Percentiles rank a stretch among this genome's conserved stretches.
Evolutionary conservation across 129 eudicot genomes (phyloP).

Genomic region (Helianthus annuus): DNA sequence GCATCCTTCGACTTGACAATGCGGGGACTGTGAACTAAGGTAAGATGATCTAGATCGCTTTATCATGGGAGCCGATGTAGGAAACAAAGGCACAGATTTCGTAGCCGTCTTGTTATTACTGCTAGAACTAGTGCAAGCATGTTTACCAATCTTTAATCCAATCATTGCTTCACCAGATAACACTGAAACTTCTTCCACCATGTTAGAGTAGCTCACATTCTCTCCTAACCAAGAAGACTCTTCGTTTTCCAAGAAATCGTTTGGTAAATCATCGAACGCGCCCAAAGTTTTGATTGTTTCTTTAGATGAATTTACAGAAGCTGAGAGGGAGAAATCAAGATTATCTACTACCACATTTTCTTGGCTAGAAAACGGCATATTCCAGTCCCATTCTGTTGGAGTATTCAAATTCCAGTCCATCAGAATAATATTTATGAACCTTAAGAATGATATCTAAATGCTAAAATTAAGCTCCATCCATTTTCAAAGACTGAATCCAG

Average conservation of each 20-base stretch:
- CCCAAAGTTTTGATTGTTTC: conserved; percentile 27
- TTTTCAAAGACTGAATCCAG: conserved; percentile 21
- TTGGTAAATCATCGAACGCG: conserved; percentile 28
- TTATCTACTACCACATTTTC: conserved; percentile 24
- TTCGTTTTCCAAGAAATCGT: conserved; percentile 31
- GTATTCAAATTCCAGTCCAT: conserved; percentile 54
- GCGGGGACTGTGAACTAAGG: conserved; percentile 45
- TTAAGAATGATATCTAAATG: conserved; percentile 23
- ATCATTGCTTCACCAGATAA: conserved; percentile 44
- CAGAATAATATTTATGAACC: background rate
- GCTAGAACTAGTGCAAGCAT: conserved; percentile 20
- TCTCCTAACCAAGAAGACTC: conserved; percentile 37
- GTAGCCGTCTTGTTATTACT: conserved; percentile 23
- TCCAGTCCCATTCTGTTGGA: conserved; percentile 53
- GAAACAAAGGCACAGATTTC: conserved; percentile 26
- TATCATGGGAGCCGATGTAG: conserved; percentile 40
- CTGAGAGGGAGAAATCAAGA: conserved; percentile 32
- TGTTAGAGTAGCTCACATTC: conserved; percentile 29
- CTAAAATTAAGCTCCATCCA: conserved; percentile 26
- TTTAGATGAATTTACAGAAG: conserved; percentile 27
- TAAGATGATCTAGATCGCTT: conserved; percentile 51
- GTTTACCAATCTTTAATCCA: conserved; percentile 52
- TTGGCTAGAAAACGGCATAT: conserved; percentile 31
- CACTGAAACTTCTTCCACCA: conserved; percentile 40
- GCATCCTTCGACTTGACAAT: conserved; percentile 77